A percentile compares a stretch with the other conserved stretches of the same genome.
Evolutionary conservation across 2,329 filamentous ascomycete genomes (phyloP).

Genomic region (Pseudocercospora vitis): DNA sequence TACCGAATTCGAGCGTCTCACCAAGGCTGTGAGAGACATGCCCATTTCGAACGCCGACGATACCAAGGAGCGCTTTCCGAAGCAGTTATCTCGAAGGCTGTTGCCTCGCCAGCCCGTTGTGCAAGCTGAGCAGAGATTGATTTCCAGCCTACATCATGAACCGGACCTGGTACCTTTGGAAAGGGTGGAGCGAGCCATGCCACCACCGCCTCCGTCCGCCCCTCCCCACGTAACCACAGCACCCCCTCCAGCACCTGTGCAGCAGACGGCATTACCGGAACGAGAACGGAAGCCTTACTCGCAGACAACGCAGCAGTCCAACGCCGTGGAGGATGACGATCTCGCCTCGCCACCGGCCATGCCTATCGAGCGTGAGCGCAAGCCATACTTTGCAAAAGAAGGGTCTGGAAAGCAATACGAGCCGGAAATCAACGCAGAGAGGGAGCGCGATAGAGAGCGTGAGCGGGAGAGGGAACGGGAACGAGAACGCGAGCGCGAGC

Average conservation of each 20-base stretch:
- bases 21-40: conserved; percentile 66
- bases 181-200: conserved; percentile 35
- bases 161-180: conserved; percentile 50
- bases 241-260: conserved; percentile 23
- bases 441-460: conserved; percentile 22
- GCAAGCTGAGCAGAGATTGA: conserved; percentile 59
- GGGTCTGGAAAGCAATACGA: conserved; percentile 59
- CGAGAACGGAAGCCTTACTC: conserved; percentile 46
- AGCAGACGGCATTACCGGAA: conserved; percentile 36
- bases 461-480: conserved; percentile 18
- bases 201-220: conserved; percentile 36
- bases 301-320: conserved; percentile 31
- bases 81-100: conserved; percentile 71
- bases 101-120: conserved; percentile 63
- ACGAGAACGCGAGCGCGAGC: too few species aligned
- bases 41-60: conserved; percentile 67
- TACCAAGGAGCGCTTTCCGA: conserved; percentile 71
- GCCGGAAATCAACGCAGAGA: conserved; percentile 15
- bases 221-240: conserved; percentile 10
- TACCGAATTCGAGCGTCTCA: conserved; percentile 68
- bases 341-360: conserved; percentile 43
- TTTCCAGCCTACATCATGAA: conserved; percentile 45
- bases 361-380: conserved; percentile 64
- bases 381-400: conserved; percentile 62
- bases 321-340: conserved; percentile 40